Evolutionary conservation across 352 stramenopile genomes (phyloP).

Genomic region (Globisporangium okanoganense): DNA sequence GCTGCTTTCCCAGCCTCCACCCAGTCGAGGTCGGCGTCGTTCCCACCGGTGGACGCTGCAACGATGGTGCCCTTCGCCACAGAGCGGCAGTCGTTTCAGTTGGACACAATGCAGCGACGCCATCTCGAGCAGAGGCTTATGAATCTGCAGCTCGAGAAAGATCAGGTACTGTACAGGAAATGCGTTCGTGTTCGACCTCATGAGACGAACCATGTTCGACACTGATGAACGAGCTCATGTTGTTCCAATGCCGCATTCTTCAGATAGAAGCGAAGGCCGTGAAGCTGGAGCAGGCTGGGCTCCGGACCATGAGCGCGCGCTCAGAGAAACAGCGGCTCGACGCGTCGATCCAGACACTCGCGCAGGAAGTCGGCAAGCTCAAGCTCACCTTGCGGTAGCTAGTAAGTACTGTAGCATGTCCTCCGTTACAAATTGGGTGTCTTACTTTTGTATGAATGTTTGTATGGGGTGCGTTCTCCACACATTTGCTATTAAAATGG

Average conservation of each 20-base stretch:
- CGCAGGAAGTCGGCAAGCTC: constrained; percentile 27
- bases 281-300: constrained; percentile 39
- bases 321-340: constrained; percentile 34
- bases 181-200: not conserved
- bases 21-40: constrained; percentile 8
- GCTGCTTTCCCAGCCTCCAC: not conserved
- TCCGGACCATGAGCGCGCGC: constrained; percentile 39
- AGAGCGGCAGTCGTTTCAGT: constrained; percentile 39
- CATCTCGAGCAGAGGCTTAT: constrained; percentile 45
- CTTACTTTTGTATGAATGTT: no score
- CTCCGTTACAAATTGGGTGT: no score
- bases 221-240: not conserved
- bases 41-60: constrained; percentile 5
- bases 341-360: constrained; percentile 21
- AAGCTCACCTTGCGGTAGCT: constrained; percentile 31
- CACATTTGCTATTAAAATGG: no score
- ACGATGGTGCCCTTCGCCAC: constrained; percentile 29
- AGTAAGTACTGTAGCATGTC: no score
- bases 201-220: not conserved
- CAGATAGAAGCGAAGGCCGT: constrained; percentile 34
- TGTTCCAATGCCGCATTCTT: not conserved
- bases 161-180: constrained; percentile 30
- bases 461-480: no score
- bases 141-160: constrained; percentile 42
- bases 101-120: constrained; percentile 30